phyloP scores from a whole-genome alignment of 495 filamentous ascomycete genomes.

The Penicillium alfredii region DNA sequence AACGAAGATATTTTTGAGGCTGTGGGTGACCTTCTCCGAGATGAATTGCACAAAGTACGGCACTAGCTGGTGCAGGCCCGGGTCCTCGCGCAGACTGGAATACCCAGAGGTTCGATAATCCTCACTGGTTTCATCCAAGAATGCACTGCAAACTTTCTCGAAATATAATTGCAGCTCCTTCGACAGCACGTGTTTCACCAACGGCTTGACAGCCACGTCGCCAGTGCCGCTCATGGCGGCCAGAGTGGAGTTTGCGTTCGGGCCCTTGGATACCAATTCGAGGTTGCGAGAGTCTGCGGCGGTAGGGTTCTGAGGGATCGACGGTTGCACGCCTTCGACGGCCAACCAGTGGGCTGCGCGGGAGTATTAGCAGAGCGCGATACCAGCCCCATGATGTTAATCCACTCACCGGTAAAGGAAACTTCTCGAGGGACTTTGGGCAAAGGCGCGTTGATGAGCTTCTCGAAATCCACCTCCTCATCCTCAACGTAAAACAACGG shows the following conservation, averaged over 20 bases:
- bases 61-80: constrained; percentile 87
- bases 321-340: constrained; percentile 91
- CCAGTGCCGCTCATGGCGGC: constrained; percentile 78
- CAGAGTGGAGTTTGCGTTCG: constrained; percentile 73
- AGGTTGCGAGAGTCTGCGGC: constrained; percentile 70
- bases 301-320: constrained; percentile 92
- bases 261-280: constrained; percentile 83
- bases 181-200: constrained; percentile 90
- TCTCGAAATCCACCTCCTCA: constrained; percentile 98
- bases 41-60: constrained; percentile 96
- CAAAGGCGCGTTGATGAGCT: constrained; percentile 90
- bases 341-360: constrained; percentile 84
- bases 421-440: constrained; percentile 94
- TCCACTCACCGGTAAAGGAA: constrained; percentile 69
- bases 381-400: no score
- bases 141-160: constrained; percentile 79
- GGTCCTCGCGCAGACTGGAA: constrained; percentile 74
- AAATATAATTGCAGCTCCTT: constrained; percentile 98
- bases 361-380: constrained; percentile 23
- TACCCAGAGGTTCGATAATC: constrained; percentile 80
- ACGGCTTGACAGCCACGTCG: constrained; percentile 74
- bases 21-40: constrained; percentile 88
- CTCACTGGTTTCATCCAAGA: constrained; percentile 78
- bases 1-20: constrained; percentile 76
- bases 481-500: constrained; percentile 97